phyloP scores from a whole-genome alignment of 1,284 basidiomycete species.

The Fistulinella cinereoalba region DNA sequence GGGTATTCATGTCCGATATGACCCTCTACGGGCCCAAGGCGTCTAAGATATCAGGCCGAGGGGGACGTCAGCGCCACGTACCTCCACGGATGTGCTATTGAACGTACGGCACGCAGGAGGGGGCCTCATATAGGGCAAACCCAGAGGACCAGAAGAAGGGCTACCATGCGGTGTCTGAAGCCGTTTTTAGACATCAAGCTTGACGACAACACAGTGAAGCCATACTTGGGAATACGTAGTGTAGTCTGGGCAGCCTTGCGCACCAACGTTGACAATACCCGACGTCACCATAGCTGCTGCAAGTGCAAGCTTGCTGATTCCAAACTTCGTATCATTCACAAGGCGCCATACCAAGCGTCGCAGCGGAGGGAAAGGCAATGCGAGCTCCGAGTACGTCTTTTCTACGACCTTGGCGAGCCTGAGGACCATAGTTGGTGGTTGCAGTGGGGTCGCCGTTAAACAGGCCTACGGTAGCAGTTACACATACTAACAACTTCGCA shows the following conservation, averaged over 20 bases:
- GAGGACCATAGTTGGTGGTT: too few species aligned
- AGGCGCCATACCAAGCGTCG: slow-evolving; percentile 5
- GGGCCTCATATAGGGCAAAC: slow-evolving; percentile 69
- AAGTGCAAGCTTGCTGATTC: slow-evolving; percentile 8
- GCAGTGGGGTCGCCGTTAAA: too few species aligned
- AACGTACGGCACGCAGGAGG: slow-evolving; percentile 66
- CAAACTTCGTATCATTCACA: not conserved
- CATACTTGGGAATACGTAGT: slow-evolving; percentile 58
- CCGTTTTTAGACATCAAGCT: slow-evolving; percentile 1
- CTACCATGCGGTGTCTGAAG: slow-evolving; percentile 54
- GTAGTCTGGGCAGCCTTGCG: slow-evolving; percentile 62
- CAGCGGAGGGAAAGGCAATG: not conserved
- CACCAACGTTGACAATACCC: slow-evolving; percentile 30
- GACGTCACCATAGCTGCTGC: slow-evolving; percentile 17
- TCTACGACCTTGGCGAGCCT: too few species aligned
- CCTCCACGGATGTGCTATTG: slow-evolving; percentile 70
- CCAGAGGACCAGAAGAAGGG: slow-evolving; percentile 56
- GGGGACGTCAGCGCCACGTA: slow-evolving; percentile 24
- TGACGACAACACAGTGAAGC: not conserved
- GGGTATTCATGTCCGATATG: slow-evolving; percentile 63
- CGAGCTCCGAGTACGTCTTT: slow-evolving; percentile 1
- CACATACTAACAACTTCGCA: too few species aligned
- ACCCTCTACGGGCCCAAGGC: slow-evolving; percentile 46
- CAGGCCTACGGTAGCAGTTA: too few species aligned
- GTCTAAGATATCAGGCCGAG: not conserved